Evolutionary conservation across 768 basidiomycete species (phyloP).

Genomic region (Leccinum aurantiacum): DNA sequence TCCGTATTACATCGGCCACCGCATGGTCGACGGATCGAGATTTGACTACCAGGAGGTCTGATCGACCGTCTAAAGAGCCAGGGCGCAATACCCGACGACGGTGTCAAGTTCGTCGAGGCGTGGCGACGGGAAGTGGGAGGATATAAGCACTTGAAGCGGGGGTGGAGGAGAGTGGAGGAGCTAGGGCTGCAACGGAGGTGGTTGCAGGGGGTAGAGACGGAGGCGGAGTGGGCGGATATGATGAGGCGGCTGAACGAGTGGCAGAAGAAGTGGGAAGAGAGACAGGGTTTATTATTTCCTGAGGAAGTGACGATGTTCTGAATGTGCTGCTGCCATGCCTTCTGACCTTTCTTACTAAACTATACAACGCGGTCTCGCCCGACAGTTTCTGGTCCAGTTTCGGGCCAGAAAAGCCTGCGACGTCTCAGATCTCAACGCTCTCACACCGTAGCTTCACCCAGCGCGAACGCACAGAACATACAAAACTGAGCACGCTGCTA

Average conservation of each 20-base stretch:
- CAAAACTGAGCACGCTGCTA: too few relatives aligned
- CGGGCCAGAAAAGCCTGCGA: too few relatives aligned
- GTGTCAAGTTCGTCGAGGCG: conserved; percentile 46
- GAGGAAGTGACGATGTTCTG: conserved; percentile 10
- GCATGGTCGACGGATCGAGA: conserved; percentile 33
- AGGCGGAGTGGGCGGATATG: conserved; percentile 50
- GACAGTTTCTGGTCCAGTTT: too few relatives aligned
- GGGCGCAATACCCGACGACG: conserved; percentile 42
- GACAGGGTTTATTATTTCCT: conserved; percentile 17
- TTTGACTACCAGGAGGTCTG: conserved; percentile 44
- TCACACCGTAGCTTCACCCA: too few relatives aligned
- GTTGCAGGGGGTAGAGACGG: conserved; percentile 50
- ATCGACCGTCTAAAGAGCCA: conserved; percentile 12
- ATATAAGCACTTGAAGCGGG: conserved; percentile 37
- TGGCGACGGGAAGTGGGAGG: conserved; percentile 44
- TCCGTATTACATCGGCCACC: conserved; percentile 50
- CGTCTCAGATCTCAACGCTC: too few relatives aligned
- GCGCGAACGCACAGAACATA: too few relatives aligned
- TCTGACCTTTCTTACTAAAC: not conserved
- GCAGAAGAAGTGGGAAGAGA: conserved; percentile 54
- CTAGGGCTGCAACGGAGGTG: conserved; percentile 41
- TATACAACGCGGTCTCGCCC: too few relatives aligned
- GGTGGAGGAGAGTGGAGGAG: conserved; percentile 42
- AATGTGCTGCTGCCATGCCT: not conserved
- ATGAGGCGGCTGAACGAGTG: conserved; percentile 48